Evolutionary conservation across 1,284 basidiomycete genomes (phyloP).

Genomic region (Trichosporon sp.): DNA sequence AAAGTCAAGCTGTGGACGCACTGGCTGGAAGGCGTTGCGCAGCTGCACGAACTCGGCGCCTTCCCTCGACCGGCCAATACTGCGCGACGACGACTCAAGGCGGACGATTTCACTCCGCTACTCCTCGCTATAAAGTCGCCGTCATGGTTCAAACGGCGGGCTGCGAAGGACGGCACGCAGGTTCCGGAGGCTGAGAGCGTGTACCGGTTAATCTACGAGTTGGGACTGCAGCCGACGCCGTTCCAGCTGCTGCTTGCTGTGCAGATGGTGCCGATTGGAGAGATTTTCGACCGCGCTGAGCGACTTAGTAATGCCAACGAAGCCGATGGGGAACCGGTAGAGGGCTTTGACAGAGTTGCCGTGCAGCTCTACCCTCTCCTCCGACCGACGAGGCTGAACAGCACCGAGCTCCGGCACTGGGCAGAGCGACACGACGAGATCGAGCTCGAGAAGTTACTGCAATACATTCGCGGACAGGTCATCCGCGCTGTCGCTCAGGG

Average conservation of each 20-base stretch:
- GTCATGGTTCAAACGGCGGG: not conserved
- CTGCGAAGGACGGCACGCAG: not conserved
- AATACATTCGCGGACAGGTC: not conserved
- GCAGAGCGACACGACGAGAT: not conserved
- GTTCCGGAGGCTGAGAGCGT: not conserved
- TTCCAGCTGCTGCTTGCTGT: not conserved
- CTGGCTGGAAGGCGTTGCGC: not conserved
- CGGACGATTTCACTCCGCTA: not conserved
- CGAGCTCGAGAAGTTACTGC: not conserved
- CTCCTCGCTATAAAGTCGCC: not conserved
- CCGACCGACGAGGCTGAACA: not conserved
- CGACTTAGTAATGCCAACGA: not conserved
- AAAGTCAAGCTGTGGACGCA: conserved; percentile 1
- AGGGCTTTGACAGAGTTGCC: not conserved
- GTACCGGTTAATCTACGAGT: not conserved
- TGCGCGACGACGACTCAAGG: not conserved
- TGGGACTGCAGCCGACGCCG: not conserved
- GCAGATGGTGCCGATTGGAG: not conserved
- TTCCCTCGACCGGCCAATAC: not conserved
- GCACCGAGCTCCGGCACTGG: not conserved
- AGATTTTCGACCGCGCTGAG: not conserved
- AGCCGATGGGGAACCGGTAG: not conserved
- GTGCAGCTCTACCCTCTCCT: not conserved
- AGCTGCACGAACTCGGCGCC: not conserved
- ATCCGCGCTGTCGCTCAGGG: not conserved